A percentile compares a stretch with the other conserved stretches of the same genome.
phyloP scores from a whole-genome alignment of 768 basidiomycete species.

The Boletus reticulatus region DNA sequence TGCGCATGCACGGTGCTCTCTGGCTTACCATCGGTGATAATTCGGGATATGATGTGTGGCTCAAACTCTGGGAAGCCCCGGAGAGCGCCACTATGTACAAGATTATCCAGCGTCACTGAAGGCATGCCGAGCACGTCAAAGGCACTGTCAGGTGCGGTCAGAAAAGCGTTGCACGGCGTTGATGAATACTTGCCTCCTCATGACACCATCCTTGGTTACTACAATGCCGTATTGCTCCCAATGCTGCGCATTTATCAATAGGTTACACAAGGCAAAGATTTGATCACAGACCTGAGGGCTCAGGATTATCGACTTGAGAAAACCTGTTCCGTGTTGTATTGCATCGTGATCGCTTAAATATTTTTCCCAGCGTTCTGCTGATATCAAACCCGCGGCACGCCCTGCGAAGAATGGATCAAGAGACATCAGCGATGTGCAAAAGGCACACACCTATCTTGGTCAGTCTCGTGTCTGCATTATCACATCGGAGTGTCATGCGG shows the following conservation, averaged over 20 bases:
- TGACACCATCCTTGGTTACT: constrained; percentile 41
- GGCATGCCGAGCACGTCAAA: constrained; percentile 71
- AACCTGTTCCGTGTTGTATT: constrained; percentile 32
- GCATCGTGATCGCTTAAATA: constrained; percentile 35
- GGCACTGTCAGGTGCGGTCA: constrained; percentile 46
- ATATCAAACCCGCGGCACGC: constrained; percentile 41
- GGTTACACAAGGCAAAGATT: too few species aligned
- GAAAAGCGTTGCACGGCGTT: not conserved
- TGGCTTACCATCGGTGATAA: constrained; percentile 67
- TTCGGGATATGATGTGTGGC: constrained; percentile 51
- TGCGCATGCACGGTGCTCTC: not conserved
- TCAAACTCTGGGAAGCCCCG: constrained; percentile 44
- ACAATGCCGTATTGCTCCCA: constrained; percentile 44
- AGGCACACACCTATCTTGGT: constrained; percentile 62
- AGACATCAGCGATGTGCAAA: not conserved
- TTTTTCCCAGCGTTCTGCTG: constrained; percentile 41
- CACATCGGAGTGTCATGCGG: constrained; percentile 81
- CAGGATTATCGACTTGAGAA: constrained; percentile 34
- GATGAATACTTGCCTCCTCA: constrained; percentile 37
- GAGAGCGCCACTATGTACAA: constrained; percentile 46
- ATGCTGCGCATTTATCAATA: constrained; percentile 25
- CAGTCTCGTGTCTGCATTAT: constrained; percentile 84
- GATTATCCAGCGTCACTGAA: constrained; percentile 40
- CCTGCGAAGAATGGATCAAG: constrained; percentile 27
- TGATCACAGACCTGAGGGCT: constrained; percentile 40